phyloP scores from a whole-genome alignment of 1,284 basidiomycete genomes.

The Agaricales sp. region DNA sequence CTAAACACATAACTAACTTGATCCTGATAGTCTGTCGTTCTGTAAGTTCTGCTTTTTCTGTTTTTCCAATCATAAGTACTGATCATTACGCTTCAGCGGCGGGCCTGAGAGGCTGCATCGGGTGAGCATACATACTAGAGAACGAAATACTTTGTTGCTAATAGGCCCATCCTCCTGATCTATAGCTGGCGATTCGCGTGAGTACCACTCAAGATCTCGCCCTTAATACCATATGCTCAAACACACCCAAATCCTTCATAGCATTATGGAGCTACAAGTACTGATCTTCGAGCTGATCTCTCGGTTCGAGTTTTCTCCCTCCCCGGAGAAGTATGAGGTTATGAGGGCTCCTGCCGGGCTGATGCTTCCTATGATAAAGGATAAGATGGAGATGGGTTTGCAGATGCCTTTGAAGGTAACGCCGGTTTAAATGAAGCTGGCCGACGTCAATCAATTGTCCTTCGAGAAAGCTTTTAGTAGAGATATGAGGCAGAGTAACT shows the following conservation, averaged over 20 bases:
- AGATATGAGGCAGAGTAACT: too few species aligned
- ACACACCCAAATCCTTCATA: neutral
- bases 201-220: too few species aligned
- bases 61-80: too few species aligned
- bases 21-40: neutral
- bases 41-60: too few species aligned
- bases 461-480: too few species aligned
- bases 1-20: too few species aligned
- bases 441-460: too few species aligned
- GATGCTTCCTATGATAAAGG: neutral
- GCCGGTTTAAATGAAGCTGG: too few species aligned
- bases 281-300: neutral
- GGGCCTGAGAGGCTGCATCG: neutral
- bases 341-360: neutral
- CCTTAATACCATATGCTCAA: neutral
- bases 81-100: neutral
- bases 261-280: neutral
- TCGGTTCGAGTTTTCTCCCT: neutral
- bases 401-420: neutral
- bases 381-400: neutral
- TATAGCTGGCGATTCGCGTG: neutral
- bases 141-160: neutral
- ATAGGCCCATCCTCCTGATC: too few species aligned
- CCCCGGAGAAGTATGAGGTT: neutral
- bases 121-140: neutral